phyloP scores from a whole-genome alignment of 768 basidiomycete genomes.

The Boletus coccyginus region DNA sequence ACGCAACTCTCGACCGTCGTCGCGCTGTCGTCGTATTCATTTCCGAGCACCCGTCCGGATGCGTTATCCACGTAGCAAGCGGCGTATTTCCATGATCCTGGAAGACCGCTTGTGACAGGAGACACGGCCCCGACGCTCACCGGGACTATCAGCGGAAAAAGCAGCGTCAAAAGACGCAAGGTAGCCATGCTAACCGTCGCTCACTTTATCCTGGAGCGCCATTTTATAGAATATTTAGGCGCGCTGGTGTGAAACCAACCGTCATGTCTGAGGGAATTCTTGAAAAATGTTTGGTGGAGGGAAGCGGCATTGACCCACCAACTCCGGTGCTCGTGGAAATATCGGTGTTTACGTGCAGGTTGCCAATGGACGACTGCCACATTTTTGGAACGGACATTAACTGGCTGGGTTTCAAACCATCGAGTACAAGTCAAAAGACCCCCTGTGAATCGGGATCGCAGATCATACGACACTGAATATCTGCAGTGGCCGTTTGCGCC shows the following conservation, averaged over 20 bases:
- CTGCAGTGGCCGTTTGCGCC: no score
- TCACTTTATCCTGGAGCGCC: not conserved
- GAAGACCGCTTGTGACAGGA: slow-evolving; percentile 52
- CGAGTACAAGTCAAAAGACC: not conserved
- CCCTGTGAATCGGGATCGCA: not conserved
- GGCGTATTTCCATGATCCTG: slow-evolving; percentile 54
- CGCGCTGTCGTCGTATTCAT: slow-evolving; percentile 35
- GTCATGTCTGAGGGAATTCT: not conserved
- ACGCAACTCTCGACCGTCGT: slow-evolving; percentile 68
- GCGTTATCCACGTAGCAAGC: slow-evolving; percentile 75
- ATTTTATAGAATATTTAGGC: not conserved
- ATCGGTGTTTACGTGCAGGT: not conserved
- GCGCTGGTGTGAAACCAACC: not conserved
- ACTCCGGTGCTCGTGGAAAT: not conserved
- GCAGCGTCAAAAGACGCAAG: not conserved
- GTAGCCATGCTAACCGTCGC: not conserved
- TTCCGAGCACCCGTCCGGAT: slow-evolving; percentile 57
- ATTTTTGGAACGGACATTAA: slow-evolving; percentile 28
- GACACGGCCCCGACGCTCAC: not conserved
- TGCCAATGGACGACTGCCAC: not conserved
- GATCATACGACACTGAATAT: no score
- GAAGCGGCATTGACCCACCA: not conserved
- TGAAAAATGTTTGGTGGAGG: not conserved
- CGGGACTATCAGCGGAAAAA: not conserved
- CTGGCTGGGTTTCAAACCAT: not conserved